phyloP scores from a whole-genome alignment of 2,329 filamentous ascomycete species.

The Colletotrichum limetticola region DNA sequence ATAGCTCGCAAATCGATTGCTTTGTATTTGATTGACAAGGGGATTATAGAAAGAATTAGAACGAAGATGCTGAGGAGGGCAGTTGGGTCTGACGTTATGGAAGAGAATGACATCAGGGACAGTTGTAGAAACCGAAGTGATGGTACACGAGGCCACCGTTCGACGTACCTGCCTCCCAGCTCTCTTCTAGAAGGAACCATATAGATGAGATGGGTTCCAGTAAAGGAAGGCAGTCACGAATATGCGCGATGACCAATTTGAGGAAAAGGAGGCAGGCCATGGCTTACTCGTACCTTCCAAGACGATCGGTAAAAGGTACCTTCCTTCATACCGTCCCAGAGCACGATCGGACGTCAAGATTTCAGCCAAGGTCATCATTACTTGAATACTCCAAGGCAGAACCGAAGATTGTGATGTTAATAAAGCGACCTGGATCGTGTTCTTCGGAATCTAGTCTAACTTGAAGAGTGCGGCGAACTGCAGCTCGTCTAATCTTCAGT shows the following conservation, averaged over 20 bases:
- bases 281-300: neutral
- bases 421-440: no score
- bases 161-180: neutral
- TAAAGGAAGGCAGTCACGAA: neutral
- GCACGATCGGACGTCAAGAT: neutral
- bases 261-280: neutral
- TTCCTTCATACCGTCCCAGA: neutral
- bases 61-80: neutral
- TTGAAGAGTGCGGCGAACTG: neutral
- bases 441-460: no score
- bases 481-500: neutral
- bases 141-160: neutral
- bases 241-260: neutral
- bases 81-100: neutral
- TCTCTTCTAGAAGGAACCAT: neutral
- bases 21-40: neutral
- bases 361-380: no score
- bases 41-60: neutral
- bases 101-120: neutral
- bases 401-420: no score
- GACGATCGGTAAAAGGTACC: neutral
- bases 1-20: neutral
- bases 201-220: neutral
- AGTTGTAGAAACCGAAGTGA: neutral
- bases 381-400: no score